Conservation (phyloP, 2,329 filamentous ascomycete species). For the Blastomyces parvus region DNA sequence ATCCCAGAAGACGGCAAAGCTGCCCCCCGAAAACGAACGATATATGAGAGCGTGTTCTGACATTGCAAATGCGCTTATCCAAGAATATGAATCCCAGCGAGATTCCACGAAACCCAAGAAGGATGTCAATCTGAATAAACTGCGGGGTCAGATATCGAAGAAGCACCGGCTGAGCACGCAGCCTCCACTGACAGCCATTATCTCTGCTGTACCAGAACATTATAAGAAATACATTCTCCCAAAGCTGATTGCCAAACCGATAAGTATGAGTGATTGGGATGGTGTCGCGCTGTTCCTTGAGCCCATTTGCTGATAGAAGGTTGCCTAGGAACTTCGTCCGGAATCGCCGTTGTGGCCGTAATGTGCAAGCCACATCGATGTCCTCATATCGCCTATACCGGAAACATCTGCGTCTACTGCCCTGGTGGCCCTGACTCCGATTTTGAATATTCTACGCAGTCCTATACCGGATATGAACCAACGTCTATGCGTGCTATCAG, state of each 20-base stretch:
- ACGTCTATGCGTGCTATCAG: constrained; percentile 98
- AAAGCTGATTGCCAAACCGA: constrained; percentile 93
- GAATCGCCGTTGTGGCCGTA: constrained; percentile 94
- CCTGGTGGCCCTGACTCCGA: constrained; percentile 95
- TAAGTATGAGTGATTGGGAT: constrained; percentile 48
- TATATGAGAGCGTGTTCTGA: constrained; percentile 92
- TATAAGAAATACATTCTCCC: constrained; percentile 99
- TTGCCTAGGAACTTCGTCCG: constrained; percentile 71
- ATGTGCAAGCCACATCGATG: constrained; percentile 99
- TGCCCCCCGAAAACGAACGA: constrained; percentile 87
- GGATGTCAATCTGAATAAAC: constrained; percentile 84
- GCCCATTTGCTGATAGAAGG: neutral
- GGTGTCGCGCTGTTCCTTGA: neutral
- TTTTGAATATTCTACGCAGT: constrained; percentile 98
- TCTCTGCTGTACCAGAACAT: constrained; percentile 96
- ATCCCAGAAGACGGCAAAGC: constrained; percentile 57
- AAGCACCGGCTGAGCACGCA: constrained; percentile 84
- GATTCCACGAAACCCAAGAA: constrained; percentile 63
- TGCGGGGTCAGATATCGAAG: constrained; percentile 80
- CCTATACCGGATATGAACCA: constrained; percentile 96
- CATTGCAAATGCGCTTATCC: constrained; percentile 84
- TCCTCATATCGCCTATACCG: constrained; percentile 95
- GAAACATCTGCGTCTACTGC: constrained; percentile 98
- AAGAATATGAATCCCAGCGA: constrained; percentile 77
- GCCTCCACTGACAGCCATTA: constrained; percentile 90